Evolutionary conservation across 1,284 basidiomycete species (phyloP), one percentile per base, ranked within the genome.

Genomic region (Boletus sp.): DNA sequence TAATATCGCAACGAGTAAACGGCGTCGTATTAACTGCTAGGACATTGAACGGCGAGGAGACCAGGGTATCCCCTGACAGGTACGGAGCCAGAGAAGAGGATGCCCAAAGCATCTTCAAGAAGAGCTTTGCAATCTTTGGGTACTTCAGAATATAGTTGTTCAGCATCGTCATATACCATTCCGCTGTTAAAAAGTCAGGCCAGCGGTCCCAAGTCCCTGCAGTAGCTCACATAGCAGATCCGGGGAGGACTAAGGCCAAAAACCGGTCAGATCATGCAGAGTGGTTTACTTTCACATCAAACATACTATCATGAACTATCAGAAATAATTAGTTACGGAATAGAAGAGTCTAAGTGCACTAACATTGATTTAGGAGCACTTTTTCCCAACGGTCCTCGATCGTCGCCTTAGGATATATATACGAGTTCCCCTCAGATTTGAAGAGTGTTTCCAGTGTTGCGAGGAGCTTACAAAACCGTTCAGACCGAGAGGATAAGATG

Each of bases 131-230:
- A 90, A 49, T 87, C 86, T 64, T 85, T 82, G 30, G 82, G 82
- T 31, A 97, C 86, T 69, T 93, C 88, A 13, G 86, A 84, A 72
- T 98, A 98, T 25, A 92, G 79, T 66, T 86, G 84, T 75, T 97
- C 94, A 4, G 95, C 94, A 71, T 99, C 97, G 10, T 96, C 91
- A 76, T 98, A 98, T 10, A 98, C 94, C 90, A 95, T 90, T 1
- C 89, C 90, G 52, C 90, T 92, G 64, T 14, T 64, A 25, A 47
- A 31, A 17, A 37, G 44, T 72, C 27, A 72, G 52, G 35, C 17
- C 28, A 25, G n/a, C 13, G 10, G n/a, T 37, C 35, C 14, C 27
- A 2, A 6, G 3, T 5, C 13, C 21, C 21, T 47, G 60, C 30
- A 58, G 14, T 33, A 44, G 38, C 83, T 72, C 68, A 90, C 92